A percentile compares a stretch with the other conserved stretches of the same genome.
These are phyloP conservation scores for Miscanthus lutarioriparius DNA, from an alignment of 176 grass and related monocot species.

Conservation along the genomic window DNA sequence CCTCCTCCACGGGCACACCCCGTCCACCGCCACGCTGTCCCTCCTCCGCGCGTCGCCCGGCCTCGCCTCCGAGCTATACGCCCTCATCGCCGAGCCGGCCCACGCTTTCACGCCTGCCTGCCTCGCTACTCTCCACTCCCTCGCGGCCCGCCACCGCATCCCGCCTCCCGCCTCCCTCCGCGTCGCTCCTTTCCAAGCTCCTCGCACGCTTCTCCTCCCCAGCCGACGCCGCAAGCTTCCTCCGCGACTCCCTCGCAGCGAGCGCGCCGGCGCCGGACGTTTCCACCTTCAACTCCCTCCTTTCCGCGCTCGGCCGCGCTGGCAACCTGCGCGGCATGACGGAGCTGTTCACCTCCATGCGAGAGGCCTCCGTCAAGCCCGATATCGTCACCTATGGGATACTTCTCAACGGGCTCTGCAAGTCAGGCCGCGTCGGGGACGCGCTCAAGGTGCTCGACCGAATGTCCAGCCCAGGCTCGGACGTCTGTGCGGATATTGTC, in stretches of 20 bases:
- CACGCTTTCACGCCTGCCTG: conserved; percentile 8
- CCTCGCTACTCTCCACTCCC: conserved; percentile 41
- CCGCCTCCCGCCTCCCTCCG: conserved; percentile 44
- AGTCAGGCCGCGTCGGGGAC: conserved; percentile 47
- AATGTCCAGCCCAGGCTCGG: conserved; percentile 55
- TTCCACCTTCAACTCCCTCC: conserved; percentile 50
- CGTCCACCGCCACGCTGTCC: conserved; percentile 20
- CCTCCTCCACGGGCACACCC: conserved; percentile 20
- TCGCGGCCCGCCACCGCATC: conserved; percentile 40
- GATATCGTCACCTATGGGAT: conserved; percentile 56
- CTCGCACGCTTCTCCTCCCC: conserved; percentile 38
- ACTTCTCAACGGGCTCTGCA: conserved; percentile 64
- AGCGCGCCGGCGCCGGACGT: conserved; percentile 43
- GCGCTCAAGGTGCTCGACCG: conserved; percentile 68
- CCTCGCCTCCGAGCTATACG: conserved; percentile 39
- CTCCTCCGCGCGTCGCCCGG: conserved; percentile 23
- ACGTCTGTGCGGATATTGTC: conserved; percentile 38
- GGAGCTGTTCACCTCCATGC: conserved; percentile 54
- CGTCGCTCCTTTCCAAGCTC: conserved; percentile 44
- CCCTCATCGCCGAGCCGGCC: conserved; percentile 23
- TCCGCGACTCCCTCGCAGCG: conserved; percentile 49
- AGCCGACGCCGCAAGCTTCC: conserved; percentile 40
- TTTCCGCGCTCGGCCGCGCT: conserved; percentile 43
- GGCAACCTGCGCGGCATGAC: conserved; percentile 47
- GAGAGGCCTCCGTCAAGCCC: conserved; percentile 20